Conservation (phyloP, 495 filamentous ascomycete species). For the Aspergillus hancockii region DNA sequence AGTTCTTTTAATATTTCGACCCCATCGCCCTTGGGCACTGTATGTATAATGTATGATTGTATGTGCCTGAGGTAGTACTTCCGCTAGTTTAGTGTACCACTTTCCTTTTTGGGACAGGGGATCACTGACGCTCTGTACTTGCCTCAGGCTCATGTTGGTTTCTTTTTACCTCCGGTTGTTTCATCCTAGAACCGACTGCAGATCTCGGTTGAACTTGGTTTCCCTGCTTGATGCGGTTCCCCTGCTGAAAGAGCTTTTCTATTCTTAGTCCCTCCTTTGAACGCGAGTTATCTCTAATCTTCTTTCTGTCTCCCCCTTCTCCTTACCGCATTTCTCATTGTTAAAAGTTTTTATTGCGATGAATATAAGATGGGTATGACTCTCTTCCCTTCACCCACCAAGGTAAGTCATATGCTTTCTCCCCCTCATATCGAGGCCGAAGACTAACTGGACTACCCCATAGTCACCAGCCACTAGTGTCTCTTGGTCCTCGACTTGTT, state of each 20-base stretch:
- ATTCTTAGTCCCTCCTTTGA: neutral
- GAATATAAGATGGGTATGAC: neutral
- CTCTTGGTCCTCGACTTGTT: conserved; percentile 1
- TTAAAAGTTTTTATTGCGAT: neutral
- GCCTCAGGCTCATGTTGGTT: neutral
- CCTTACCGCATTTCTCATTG: neutral
- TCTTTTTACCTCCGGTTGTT: neutral
- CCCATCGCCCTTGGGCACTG: too few relatives aligned
- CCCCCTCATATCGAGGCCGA: neutral
- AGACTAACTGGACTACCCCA: neutral
- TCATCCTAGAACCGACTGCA: neutral
- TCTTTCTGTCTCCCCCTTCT: neutral
- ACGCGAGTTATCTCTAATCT: neutral
- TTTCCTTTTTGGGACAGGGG: neutral
- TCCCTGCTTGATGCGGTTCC: neutral
- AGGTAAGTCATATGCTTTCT: conserved; percentile 3
- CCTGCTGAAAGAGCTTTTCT: neutral
- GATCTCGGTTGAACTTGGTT: neutral
- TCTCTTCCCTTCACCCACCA: neutral
- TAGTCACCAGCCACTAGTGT: conserved; percentile 1
- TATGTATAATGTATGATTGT: too few relatives aligned
- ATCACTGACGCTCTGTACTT: neutral
- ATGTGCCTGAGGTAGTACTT: too few relatives aligned
- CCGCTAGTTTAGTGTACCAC: neutral
- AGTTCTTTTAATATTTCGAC: too few relatives aligned